Base-by-base conservation (phyloP, 768 basidiomycete species). In the Hemileccinum impolitum region DNA sequence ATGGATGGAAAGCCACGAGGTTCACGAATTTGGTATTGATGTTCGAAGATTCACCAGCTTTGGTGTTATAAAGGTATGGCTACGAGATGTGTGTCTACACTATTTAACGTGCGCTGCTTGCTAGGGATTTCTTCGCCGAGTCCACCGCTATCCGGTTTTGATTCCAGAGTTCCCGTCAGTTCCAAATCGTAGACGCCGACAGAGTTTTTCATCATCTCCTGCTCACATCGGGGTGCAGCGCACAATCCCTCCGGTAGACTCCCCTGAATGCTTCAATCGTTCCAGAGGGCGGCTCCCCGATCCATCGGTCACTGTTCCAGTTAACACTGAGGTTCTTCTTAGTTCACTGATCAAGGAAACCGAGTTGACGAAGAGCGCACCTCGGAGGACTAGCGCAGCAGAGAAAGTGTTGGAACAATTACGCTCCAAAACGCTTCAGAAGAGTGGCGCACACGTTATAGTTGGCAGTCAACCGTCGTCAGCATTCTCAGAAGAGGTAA, bases 41-140 rank as follows among this genome's bases (percentile, higher is more conserved):
- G 79, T 90, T 8, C 81, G 95, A 9, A 81, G 96, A n/a, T 96
- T 99, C 67, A 84, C 92, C 15, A 94, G 89, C 52, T 99, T 98
- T 61, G 96, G 96, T 6, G 90, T 98, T 19, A 95, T 99, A 71
- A 99, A 99, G 71, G 89, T 83, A 64, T 14, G 56, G n/a, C 11
- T 37, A 38, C 13, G 41, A 26, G 43, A 18, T 35, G 41, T 26
- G 21, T 30, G 15, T 37, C 30, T 21, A 45, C 19, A 28, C 26
- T 13, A 6, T 48, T 38, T 45, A 21, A 51, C 35, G 3, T 30
- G 13, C n/a, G 18, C 17, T 14, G 13, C 3, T 30, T 26, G 17
- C 2, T 52, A 89, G 84, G 95, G 94, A 0, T 98, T 98, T 65
- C 75, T 99, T 14, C 85, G 92, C 12, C 77, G 96, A 36, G 86